Conservation (phyloP, 495 filamentous ascomycete genomes). For the Tuber borchii region DNA sequence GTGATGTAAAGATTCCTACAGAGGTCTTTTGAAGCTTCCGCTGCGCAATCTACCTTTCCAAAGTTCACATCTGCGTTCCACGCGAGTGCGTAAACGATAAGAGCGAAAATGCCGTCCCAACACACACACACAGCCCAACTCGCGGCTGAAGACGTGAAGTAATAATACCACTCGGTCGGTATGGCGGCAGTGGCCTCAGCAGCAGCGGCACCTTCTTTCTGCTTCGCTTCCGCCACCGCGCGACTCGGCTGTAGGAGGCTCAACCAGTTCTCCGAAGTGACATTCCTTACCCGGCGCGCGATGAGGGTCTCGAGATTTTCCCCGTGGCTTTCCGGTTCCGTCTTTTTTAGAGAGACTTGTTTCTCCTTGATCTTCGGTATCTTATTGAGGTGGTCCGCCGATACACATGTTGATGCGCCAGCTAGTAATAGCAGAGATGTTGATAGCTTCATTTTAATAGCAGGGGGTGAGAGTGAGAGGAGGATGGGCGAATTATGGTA, state of each 20-base stretch:
- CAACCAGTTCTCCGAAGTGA: constrained; percentile 40
- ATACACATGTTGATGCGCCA: constrained; percentile 17
- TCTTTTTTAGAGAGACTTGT: constrained; percentile 21
- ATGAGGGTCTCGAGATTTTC: constrained; percentile 23
- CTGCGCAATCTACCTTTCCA: constrained; percentile 36
- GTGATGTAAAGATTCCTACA: constrained; percentile 35
- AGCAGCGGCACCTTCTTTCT: constrained; percentile 15
- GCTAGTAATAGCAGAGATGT: constrained; percentile 19
- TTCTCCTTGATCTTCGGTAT: constrained; percentile 8
- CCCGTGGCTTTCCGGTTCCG: background rate
- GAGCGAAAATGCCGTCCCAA: constrained; percentile 38
- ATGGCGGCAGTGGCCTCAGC: constrained; percentile 10
- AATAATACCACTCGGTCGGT: constrained; percentile 36
- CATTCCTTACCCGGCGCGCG: constrained; percentile 29
- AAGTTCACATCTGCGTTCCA: constrained; percentile 30
- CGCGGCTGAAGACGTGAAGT: constrained; percentile 31
- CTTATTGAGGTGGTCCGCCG: constrained; percentile 25
- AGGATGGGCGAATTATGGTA: background rate
- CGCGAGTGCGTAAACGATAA: constrained; percentile 18
- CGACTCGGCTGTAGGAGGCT: constrained; percentile 19
- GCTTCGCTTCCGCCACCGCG: background rate
- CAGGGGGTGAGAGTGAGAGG: background rate
- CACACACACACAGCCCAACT: constrained; percentile 12
- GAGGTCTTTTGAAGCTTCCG: constrained; percentile 20
- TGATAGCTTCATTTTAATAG: constrained; percentile 28